These are phyloP conservation scores for Nymphaea thermarum DNA, from an alignment of 164 flowering plant species.

Conservation along the genomic window DNA sequence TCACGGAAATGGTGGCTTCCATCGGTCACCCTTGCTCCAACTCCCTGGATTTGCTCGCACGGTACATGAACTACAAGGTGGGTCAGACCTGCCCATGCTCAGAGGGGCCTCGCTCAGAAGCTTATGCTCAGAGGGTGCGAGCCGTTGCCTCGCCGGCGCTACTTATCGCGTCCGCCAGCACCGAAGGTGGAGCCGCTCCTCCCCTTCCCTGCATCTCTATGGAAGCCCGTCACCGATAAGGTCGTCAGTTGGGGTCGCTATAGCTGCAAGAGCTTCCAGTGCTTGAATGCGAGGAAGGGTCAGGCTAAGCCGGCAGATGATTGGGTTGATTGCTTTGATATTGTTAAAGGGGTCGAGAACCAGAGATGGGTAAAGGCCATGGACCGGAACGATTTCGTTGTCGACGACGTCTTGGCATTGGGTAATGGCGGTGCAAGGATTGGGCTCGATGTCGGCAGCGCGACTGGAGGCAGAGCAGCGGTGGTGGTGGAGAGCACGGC, in stretches of 20 bases:
- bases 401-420: conserved; percentile 76
- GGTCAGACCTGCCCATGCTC: conserved; percentile 75
- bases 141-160: conserved; percentile 82
- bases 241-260: conserved; percentile 67
- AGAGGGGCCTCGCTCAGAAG: conserved; percentile 74
- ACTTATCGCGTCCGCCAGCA: conserved; percentile 23
- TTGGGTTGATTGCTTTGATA: conserved; percentile 72
- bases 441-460: conserved; percentile 84
- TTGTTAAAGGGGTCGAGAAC: conserved; percentile 44
- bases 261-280: conserved; percentile 67
- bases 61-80: conserved; percentile 69
- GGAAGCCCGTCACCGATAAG: conserved; percentile 67
- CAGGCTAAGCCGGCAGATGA: conserved; percentile 36
- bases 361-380: conserved; percentile 53
- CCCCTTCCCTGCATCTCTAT: conserved; percentile 63
- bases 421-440: conserved; percentile 62
- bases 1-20: conserved; percentile 88
- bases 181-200: conserved; percentile 7
- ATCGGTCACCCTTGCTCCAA: conserved; percentile 77
- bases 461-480: conserved; percentile 88
- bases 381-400: conserved; percentile 64
- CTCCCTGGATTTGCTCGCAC: conserved; percentile 57
- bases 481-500: conserved; percentile 84
- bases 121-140: conserved; percentile 76
- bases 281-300: too few relatives aligned